Evolutionary conservation across 495 filamentous ascomycete species (phyloP), one percentile per base, ranked within the genome.

Genomic region (Sordaria brevicollis): DNA sequence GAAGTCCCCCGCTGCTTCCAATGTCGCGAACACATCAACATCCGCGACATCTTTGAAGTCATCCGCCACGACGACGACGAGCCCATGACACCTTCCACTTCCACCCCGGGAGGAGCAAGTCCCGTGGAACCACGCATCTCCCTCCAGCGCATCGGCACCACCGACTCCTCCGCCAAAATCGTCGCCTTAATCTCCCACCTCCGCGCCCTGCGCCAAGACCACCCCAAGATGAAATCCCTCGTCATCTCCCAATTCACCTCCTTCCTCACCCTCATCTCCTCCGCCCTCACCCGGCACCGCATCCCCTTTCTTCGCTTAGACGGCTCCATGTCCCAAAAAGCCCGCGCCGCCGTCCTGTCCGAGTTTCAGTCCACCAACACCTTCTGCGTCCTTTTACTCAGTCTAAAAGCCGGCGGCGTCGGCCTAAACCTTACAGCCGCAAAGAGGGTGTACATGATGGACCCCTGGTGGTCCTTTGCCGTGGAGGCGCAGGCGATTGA

Each of bases 401-500:
- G 90, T 75, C 85, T 99, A 69, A 86, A 93, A 65, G 95, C 96
- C 3, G 95, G 95, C 21, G 95, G 95, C 35, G 95, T 99, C 3
- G 95, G 95, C 0, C 83, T 99, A 39, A 99, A 99, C 75, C 83
- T 99, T 54, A 97, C 94, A 4, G 87, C 87, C 67, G 95, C 95
- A 17, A 92, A 89, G 72, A 83, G 91, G 67, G 96, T 98, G 11
- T 97, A 90, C 78, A 93, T 99, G 91, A 97, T 97, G 94, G 96
- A 99, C 79, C 94, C 96, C 0, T 99, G 96, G 96, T 99, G 96
- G 96, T 95, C 92, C 72, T 97, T 92, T 78, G 94, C 96, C 4
- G 89, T 98, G 31, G 96, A 99, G 79, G 93, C 93, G 10, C 96
- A 99, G 78, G 96, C 96, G 31, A 97, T 99, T 73, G 96, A 99